These are phyloP conservation scores for Penicillium oxalicum DNA, from an alignment of 2,329 filamentous ascomycete genomes.

Conservation along the genomic window DNA sequence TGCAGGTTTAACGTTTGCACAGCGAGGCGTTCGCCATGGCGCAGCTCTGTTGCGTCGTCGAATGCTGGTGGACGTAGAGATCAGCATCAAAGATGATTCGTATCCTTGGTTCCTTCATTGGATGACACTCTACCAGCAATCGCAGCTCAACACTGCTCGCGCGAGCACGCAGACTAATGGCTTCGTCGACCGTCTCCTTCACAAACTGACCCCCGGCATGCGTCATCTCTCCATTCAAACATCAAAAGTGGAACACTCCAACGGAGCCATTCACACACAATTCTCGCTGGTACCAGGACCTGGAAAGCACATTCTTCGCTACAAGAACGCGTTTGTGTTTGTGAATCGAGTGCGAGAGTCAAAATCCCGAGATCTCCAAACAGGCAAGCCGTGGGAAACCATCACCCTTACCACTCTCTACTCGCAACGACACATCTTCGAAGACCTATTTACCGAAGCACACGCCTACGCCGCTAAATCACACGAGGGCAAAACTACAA, in stretches of 20 bases:
- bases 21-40: conserved; percentile 66
- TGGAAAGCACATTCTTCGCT: conserved; percentile 80
- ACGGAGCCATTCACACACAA: conserved; percentile 66
- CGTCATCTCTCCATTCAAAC: conserved; percentile 62
- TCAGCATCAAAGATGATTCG: conserved; percentile 85
- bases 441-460: conserved; percentile 82
- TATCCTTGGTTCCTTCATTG: conserved; percentile 93
- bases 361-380: conserved; percentile 70
- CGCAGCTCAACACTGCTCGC: conserved; percentile 53
- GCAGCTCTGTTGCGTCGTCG: conserved; percentile 72
- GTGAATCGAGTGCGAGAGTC: conserved; percentile 81
- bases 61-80: conserved; percentile 90
- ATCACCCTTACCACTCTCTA: conserved; percentile 89
- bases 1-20: conserved; percentile 71
- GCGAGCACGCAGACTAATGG: conserved; percentile 36
- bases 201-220: conserved; percentile 54
- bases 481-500: conserved; percentile 85
- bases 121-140: conserved; percentile 75
- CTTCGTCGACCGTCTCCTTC: conserved; percentile 50
- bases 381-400: conserved; percentile 88
- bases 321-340: conserved; percentile 77
- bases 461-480: conserved; percentile 71
- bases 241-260: conserved; percentile 55
- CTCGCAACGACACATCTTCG: conserved; percentile 80
- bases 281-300: conserved; percentile 90